A percentile compares a stretch with the other conserved stretches of the same genome.
Conservation (phyloP, 768 basidiomycete species). For the Leccinum broughii region DNA sequence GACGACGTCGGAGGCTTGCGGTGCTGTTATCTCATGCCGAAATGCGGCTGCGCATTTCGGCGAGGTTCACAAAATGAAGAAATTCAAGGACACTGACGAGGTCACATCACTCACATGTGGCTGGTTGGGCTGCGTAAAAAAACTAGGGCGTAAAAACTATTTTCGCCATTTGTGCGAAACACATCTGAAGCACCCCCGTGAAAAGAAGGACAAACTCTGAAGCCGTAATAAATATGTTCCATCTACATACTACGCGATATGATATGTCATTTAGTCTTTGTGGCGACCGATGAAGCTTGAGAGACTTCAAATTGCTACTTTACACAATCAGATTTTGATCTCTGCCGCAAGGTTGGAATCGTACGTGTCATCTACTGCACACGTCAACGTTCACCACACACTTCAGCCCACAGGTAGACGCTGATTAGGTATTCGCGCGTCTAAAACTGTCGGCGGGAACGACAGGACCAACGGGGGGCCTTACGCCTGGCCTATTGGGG, state of each 20-base stretch:
- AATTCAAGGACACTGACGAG: fast-evolving
- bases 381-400: too few species aligned
- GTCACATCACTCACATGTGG: neutral
- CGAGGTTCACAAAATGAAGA: neutral
- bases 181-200: constrained; percentile 6
- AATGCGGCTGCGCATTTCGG: neutral
- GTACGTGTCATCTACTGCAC: too few species aligned
- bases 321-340: too few species aligned
- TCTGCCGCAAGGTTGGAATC: too few species aligned
- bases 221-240: neutral
- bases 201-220: neutral
- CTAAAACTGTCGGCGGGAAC: too few species aligned
- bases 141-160: neutral
- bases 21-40: neutral
- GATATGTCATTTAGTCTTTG: neutral
- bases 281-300: too few species aligned
- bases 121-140: neutral
- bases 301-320: too few species aligned
- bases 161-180: neutral
- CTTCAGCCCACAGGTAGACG: too few species aligned
- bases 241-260: neutral
- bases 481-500: too few species aligned
- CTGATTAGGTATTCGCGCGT: too few species aligned
- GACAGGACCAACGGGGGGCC: too few species aligned
- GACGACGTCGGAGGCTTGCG: neutral